Evolutionary conservation across 2,329 filamentous ascomycete species (phyloP).

Genomic region (Golovinomyces cichoracearum): DNA sequence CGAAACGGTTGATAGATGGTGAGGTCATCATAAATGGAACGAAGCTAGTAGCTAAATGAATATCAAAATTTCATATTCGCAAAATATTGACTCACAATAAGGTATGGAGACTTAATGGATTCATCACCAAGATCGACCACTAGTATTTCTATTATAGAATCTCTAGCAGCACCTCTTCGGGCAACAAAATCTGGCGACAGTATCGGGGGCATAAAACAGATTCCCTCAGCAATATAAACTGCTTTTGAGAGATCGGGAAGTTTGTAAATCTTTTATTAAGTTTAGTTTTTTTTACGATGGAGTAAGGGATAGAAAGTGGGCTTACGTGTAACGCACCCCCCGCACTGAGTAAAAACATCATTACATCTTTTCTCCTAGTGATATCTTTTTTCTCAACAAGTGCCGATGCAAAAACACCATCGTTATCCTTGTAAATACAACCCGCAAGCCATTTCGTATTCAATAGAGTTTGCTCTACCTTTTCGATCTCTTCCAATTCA

Average conservation of each 20-base stretch:
- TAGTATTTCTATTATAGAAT: slow-evolving; percentile 51
- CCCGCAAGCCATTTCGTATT: slow-evolving; percentile 56
- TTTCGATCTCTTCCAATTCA: slow-evolving; percentile 61
- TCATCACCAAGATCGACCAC: slow-evolving; percentile 65
- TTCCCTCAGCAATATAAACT: slow-evolving; percentile 47
- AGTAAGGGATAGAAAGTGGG: slow-evolving; percentile 5
- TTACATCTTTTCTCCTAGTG: slow-evolving; percentile 20
- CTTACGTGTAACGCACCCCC: slow-evolving; percentile 51
- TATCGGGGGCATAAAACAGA: slow-evolving; percentile 52
- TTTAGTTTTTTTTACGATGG: slow-evolving; percentile 4
- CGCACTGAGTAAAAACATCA: slow-evolving; percentile 53
- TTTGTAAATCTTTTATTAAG: slow-evolving; percentile 37
- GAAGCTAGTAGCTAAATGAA: slow-evolving; percentile 25
- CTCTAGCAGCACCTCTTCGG: slow-evolving; percentile 44
- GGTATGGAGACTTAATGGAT: slow-evolving; percentile 42
- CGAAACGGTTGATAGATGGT: slow-evolving; percentile 66
- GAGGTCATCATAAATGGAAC: slow-evolving; percentile 57
- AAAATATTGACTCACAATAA: slow-evolving; percentile 36
- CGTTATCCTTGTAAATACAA: slow-evolving; percentile 50
- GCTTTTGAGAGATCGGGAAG: slow-evolving; percentile 47
- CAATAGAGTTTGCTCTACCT: slow-evolving; percentile 28
- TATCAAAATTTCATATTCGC: slow-evolving; percentile 1
- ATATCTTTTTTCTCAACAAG: slow-evolving; percentile 13
- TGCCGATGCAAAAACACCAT: slow-evolving; percentile 25
- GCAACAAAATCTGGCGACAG: slow-evolving; percentile 45